Evolutionary conservation across 768 basidiomycete species (phyloP).

Genomic region (Sporobolomyces roseus): DNA sequence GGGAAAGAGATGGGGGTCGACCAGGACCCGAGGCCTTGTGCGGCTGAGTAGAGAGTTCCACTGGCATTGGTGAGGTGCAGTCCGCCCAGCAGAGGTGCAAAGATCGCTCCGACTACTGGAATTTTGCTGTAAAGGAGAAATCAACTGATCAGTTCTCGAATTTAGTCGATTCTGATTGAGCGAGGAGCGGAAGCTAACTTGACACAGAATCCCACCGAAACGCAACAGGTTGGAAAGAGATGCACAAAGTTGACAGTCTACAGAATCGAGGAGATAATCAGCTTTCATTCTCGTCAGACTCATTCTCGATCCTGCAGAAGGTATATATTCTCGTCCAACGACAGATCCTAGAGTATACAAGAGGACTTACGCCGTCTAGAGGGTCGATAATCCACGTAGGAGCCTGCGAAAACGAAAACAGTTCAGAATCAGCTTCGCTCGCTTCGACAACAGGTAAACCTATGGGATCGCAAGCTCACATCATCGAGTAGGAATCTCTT

Average conservation of each 20-base stretch:
- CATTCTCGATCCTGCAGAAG: no score
- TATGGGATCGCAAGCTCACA: no score
- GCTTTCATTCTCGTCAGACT: no score
- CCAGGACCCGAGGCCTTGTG: constrained; percentile 36
- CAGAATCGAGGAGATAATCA: not conserved
- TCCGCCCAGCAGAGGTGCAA: constrained; percentile 40
- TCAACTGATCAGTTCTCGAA: no score
- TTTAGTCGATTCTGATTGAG: no score
- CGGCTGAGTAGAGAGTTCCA: constrained; percentile 42
- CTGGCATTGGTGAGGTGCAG: constrained; percentile 39
- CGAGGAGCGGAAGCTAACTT: constrained; percentile 32
- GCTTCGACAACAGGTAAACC: no score
- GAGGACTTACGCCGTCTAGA: constrained; percentile 38
- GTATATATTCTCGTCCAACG: no score
- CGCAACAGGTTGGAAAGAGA: constrained; percentile 43
- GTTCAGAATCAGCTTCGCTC: no score
- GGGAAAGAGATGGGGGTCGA: constrained; percentile 42
- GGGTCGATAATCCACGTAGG: constrained; percentile 45
- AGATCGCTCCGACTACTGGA: constrained; percentile 43
- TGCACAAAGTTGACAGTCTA: constrained; percentile 46
- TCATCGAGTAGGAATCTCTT: constrained; percentile 43
- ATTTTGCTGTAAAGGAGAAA: constrained; percentile 39
- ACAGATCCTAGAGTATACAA: not conserved
- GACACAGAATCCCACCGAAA: constrained; percentile 42
- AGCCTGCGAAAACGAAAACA: no score